Evolutionary conservation across 2,329 filamentous ascomycete genomes (phyloP), one percentile per base, ranked within the genome.

Genomic region (Cordyceps farinosa): DNA sequence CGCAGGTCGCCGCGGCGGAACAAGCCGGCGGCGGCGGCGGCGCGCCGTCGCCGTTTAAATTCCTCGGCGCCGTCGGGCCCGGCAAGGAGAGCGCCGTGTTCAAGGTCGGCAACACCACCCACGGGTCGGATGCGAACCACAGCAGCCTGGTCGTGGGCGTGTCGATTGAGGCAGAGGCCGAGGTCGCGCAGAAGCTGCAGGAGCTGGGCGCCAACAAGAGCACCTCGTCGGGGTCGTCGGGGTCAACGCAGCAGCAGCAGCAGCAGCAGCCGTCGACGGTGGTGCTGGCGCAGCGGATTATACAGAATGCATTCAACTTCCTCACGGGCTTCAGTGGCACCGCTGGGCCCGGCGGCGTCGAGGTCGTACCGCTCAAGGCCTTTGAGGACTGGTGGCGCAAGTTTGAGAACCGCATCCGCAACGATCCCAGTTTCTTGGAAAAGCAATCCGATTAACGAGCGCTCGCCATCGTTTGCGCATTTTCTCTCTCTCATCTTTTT

Each of bases 321-420:
- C 80, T 99, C 63, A 87, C 94, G 3, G 90, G 92, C 70, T 98
- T 96, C 80, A 91, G 89, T 65, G 86, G 87, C 44, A 83, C 84
- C 63, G 80, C 81, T 2, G 82, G 82, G 2, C 78, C 79, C 32
- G 83, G 80, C 2, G 90, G 90, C 0, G 85, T 90, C 52, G 94
- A 98, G 74, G 90, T 96, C 13, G 91, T 99, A 30, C 93, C 95
- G n/a, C 77, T 99, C 67, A 95, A 91, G 77, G 91, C 90, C 5
- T 99, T 99, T 74, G 90, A 96, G 77, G 92, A 96, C 64, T 99
- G 96, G 95, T 99, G 96, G 95, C 84, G 82, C 65, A 98, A 97
- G 77, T 99, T 99, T 78, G 94, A 99, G 79, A 85, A 86, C 65
- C 89, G 88, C 72, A 84, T 99, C 45, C 89, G 93, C 70, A 83